Evolutionary conservation across 768 basidiomycete species (phyloP).

Genomic region (Mrakia blollopis): DNA sequence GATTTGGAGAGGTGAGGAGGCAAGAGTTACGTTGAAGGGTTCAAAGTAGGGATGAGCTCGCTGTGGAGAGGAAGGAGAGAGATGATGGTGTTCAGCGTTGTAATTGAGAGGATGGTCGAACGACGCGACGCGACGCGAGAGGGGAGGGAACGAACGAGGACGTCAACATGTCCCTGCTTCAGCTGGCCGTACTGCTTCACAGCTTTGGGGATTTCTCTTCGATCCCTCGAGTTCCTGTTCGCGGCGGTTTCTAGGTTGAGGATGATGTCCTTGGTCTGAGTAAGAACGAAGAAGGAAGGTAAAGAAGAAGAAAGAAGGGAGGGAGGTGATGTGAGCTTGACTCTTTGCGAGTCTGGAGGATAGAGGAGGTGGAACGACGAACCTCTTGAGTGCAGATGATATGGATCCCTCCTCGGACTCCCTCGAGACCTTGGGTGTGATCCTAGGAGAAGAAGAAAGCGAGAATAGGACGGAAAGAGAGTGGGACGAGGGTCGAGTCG

Average conservation of each 20-base stretch:
- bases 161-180: slow-evolving; percentile 40
- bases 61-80: slow-evolving; percentile 56
- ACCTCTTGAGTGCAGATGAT: slow-evolving; percentile 70
- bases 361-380: neutral
- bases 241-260: slow-evolving; percentile 61
- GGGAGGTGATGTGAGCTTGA: neutral
- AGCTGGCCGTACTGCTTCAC: slow-evolving; percentile 33
- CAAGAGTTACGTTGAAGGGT: neutral
- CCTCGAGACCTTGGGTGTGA: slow-evolving; percentile 11
- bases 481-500: no score
- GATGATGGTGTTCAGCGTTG: no score
- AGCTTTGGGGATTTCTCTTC: slow-evolving; percentile 32
- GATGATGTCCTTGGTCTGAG: slow-evolving; percentile 71
- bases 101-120: slow-evolving; percentile 53
- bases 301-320: neutral
- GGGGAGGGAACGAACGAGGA: slow-evolving; percentile 45
- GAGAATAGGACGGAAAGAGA: no score
- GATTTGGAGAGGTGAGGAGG: slow-evolving; percentile 29
- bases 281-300: neutral
- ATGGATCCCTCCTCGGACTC: slow-evolving; percentile 25
- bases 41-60: slow-evolving; percentile 52
- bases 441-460: neutral
- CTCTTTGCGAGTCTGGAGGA: neutral
- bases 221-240: slow-evolving; percentile 24
- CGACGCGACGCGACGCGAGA: slow-evolving; percentile 53